Evolutionary conservation across 108 stramenopile genomes (phyloP), one percentile per base, ranked within the genome.

Genomic region (Cafeteria roenbergensis): DNA sequence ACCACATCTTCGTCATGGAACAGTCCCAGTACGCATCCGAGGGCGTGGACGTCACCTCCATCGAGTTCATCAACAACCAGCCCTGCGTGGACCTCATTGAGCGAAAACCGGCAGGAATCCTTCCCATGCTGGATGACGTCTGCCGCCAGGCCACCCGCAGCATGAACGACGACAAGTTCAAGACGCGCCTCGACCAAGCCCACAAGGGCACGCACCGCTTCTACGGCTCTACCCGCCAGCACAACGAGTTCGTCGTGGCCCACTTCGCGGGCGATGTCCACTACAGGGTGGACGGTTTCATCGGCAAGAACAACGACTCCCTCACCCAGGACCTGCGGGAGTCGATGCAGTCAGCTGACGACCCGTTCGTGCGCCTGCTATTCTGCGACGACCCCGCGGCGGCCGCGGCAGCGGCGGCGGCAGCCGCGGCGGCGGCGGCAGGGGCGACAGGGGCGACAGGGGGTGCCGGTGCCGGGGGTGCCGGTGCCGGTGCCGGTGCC

Each of bases 21-120:
- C 62, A 64, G 37, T 4, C 56, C 27, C n/a, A 24, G 0, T 71
- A 67, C 33, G 14, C 12, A n/a, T 9, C 2, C 9, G 55, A 71
- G 60, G 65, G 65, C 32, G 35, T 66, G n/a, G 90, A 92, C 62
- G 94, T 92, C 89, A 77, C 88, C 9, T 90, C 91, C 78, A 95
- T 95, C 63, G 82, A 86, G 35, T 99, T 95, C 37, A 92, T 90
- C 68, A 94, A 99, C 82, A 99, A 99, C 74, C 86, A 87, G 67
- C 87, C 90, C 21, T 92, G 91, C 68, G 78, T 98, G 37, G 94
- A 28, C n/a, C 9, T 36, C 60, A 66, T 24, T 84, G 89, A 32
- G 72, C 8, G 24, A 22, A 24, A 53, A 2, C 52, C 52, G n/a
- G 21, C 87, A 2, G 86, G 89, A 28, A 69, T 94, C 34, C 62